These are phyloP conservation scores for Camelina sativa DNA, from an alignment of 345 rosid genomes.

Conservation along the genomic window DNA sequence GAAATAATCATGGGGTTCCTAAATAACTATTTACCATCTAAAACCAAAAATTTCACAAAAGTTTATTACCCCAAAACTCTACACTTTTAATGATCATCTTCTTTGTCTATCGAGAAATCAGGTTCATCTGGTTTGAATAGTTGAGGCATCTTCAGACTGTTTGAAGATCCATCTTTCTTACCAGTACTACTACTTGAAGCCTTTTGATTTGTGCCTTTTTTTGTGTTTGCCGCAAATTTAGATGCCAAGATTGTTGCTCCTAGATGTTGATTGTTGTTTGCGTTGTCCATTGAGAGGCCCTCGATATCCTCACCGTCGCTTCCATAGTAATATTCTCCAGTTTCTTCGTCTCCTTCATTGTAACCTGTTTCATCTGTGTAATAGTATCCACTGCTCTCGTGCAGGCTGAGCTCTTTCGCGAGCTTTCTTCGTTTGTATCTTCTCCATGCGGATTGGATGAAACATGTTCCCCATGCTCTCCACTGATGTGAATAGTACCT, in stretches of 20 bases:
- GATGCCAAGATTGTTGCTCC: slow-evolving; percentile 74
- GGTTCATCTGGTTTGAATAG: slow-evolving; percentile 82
- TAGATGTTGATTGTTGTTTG: slow-evolving; percentile 46
- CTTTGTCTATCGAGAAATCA: slow-evolving; percentile 58
- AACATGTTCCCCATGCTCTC: slow-evolving; percentile 93
- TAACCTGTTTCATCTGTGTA: slow-evolving; percentile 41
- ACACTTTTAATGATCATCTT: slow-evolving; percentile 38
- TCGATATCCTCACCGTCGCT: slow-evolving; percentile 32
- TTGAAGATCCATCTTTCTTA: slow-evolving; percentile 50
- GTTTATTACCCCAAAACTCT: background rate
- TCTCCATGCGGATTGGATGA: slow-evolving; percentile 87
- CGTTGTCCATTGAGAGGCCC: slow-evolving; percentile 30
- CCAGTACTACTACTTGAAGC: slow-evolving; percentile 41
- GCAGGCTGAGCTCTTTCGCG: slow-evolving; percentile 59
- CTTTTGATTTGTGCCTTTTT: slow-evolving; percentile 54
- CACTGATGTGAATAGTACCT: slow-evolving; percentile 92
- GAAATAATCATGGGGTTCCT: slow-evolving; percentile 23
- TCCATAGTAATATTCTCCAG: slow-evolving; percentile 41
- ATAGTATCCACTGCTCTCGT: slow-evolving; percentile 50
- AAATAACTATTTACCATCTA: slow-evolving; percentile 37
- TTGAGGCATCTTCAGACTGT: slow-evolving; percentile 73
- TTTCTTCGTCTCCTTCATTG: slow-evolving; percentile 42
- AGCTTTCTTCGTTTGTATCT: slow-evolving; percentile 62
- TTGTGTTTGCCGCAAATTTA: slow-evolving; percentile 70
- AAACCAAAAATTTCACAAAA: slow-evolving; percentile 6